A percentile compares a stretch with the other conserved stretches of the same genome.
phyloP scores from a whole-genome alignment of 2,329 filamentous ascomycete species.

The Fusarium begoniae region DNA sequence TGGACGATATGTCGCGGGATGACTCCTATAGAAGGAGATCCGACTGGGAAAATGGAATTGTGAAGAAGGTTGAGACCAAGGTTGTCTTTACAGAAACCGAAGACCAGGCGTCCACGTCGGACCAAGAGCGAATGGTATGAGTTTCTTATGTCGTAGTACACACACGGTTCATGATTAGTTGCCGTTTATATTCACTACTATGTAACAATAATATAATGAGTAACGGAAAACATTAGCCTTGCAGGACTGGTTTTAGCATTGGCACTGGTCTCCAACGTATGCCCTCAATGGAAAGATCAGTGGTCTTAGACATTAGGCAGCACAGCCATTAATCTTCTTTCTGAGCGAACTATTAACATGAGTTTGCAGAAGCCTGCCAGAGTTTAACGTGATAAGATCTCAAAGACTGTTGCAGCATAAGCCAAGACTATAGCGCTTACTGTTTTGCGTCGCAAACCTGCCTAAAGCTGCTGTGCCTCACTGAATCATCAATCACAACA shows the following conservation, averaged over 20 bases:
- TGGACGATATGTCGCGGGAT: neutral
- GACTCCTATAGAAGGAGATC: neutral
- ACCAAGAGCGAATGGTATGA: neutral
- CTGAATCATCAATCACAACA: neutral
- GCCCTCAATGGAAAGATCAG: fast-evolving
- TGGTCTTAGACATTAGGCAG: neutral
- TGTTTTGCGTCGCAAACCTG: neutral
- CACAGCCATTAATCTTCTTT: neutral
- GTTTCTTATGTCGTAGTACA: neutral
- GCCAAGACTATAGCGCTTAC: neutral
- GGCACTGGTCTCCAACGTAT: fast-evolving
- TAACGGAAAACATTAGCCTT: fast-evolving
- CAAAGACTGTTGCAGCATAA: neutral
- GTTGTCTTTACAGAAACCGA: conserved; percentile 1
- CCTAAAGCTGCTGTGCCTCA: neutral
- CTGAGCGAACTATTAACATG: fast-evolving
- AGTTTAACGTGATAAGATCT: fast-evolving
- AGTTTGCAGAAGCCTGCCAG: too few relatives aligned
- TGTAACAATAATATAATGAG: neutral
- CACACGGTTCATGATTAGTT: neutral
- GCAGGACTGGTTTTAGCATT: fast-evolving
- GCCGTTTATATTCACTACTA: neutral
- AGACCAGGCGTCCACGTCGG: neutral
- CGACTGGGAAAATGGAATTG: conserved; percentile 17
- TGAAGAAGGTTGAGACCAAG: conserved; percentile 24